phyloP scores from a whole-genome alignment of 2,329 filamentous ascomycete genomes.

The Fusarium tricinctum region DNA sequence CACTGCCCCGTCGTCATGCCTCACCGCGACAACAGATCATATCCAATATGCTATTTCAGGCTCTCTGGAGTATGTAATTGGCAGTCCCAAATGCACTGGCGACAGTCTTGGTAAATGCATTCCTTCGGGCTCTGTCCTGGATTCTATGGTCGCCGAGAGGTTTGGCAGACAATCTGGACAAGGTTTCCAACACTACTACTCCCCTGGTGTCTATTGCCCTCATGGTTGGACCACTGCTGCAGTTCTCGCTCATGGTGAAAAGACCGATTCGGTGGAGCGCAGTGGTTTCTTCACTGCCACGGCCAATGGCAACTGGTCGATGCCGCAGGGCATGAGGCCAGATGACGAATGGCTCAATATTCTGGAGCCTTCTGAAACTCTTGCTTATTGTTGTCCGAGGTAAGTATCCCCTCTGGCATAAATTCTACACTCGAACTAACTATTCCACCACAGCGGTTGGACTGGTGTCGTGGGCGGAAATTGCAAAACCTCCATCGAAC shows the following conservation, averaged over 20 bases:
- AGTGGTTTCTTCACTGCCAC: constrained; percentile 31
- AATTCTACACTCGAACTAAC: background rate
- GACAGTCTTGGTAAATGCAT: constrained; percentile 36
- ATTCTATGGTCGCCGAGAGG: constrained; percentile 9
- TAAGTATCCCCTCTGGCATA: background rate
- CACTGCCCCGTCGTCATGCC: constrained; percentile 46
- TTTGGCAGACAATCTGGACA: constrained; percentile 3
- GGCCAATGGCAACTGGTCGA: background rate
- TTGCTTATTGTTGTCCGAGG: constrained; percentile 46
- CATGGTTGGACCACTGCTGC: constrained; percentile 47
- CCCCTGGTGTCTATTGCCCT: constrained; percentile 46
- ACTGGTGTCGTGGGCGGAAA: constrained; percentile 2
- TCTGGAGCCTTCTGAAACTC: constrained; percentile 39
- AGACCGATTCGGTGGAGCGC: background rate
- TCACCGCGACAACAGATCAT: constrained; percentile 22
- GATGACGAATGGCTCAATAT: constrained; percentile 14
- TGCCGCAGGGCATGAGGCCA: background rate
- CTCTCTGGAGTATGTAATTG: background rate
- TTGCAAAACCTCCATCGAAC: constrained; percentile 30
- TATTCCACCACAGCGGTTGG: constrained; percentile 26
- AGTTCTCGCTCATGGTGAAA: constrained; percentile 17
- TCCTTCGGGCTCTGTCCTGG: constrained; percentile 37
- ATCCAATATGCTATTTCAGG: background rate
- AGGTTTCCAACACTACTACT: constrained; percentile 41
- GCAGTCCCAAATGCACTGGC: constrained; percentile 18